A percentile compares a stretch with the other conserved stretches of the same genome.
These are phyloP conservation scores for Gaultheria prostrata DNA, from an alignment of 148 eudicot species.

Conservation along the genomic window DNA sequence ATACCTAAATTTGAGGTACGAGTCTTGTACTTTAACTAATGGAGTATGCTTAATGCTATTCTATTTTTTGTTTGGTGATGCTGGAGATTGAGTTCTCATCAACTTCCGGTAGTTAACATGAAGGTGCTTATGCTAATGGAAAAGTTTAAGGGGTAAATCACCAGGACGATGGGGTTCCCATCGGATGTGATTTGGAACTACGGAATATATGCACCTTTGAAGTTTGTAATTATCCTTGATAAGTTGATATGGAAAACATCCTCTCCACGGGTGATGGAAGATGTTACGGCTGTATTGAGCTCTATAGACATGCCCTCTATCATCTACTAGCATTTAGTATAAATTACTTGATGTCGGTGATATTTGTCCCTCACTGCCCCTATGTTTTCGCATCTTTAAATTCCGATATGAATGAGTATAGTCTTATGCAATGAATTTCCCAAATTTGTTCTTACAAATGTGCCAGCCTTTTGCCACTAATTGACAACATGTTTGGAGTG, in stretches of 20 bases:
- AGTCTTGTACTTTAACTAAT: background rate
- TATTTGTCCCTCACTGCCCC: background rate
- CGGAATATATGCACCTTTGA: background rate
- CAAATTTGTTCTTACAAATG: background rate
- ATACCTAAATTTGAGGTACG: constrained; percentile 90
- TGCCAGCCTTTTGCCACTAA: background rate
- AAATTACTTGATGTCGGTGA: background rate
- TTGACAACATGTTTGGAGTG: background rate
- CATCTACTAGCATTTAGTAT: background rate
- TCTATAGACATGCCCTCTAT: background rate
- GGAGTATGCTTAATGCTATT: background rate
- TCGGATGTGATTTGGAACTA: background rate
- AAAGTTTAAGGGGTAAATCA: constrained; percentile 3
- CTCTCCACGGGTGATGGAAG: background rate
- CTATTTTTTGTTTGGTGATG: background rate
- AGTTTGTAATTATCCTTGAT: constrained; percentile 8
- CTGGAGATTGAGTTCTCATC: background rate
- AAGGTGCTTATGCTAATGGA: background rate
- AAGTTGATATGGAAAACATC: background rate
- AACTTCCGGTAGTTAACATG: background rate
- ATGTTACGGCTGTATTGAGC: background rate
- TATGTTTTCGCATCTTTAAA: background rate
- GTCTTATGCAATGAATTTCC: background rate
- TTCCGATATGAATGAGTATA: background rate
- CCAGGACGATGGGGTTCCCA: background rate